phyloP scores from a whole-genome alignment of 805 yeast genomes.

The Candida germanica region DNA sequence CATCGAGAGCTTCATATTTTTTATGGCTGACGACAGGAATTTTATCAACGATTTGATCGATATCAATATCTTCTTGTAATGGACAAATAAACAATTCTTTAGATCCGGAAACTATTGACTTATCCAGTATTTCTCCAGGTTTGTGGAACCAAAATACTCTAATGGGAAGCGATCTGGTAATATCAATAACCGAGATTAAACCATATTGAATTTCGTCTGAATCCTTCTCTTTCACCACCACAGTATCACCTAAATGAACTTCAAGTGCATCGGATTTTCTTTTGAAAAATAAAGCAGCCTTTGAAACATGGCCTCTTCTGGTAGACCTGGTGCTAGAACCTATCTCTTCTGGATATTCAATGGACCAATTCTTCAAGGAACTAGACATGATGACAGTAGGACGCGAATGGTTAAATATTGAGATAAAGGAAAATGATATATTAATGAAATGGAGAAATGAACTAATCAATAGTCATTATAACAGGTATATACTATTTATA shows the following conservation, averaged over 20 bases:
- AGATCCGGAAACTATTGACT: too few species aligned
- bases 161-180: constrained; percentile 15
- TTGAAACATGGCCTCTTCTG: not conserved
- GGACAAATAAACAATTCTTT: constrained; percentile 58
- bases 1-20: constrained; percentile 27
- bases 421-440: too few species aligned
- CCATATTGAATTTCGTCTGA: constrained; percentile 12
- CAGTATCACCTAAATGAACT: constrained; percentile 51
- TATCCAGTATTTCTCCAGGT: constrained; percentile 34
- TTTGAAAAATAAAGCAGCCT: constrained; percentile 3
- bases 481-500: constrained; percentile 37
- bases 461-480: too few species aligned
- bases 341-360: too few species aligned
- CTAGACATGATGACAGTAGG: too few species aligned
- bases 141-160: constrained; percentile 48
- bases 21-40: constrained; percentile 42
- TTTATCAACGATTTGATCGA: constrained; percentile 35
- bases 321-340: not conserved
- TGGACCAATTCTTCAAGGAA: too few species aligned
- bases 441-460: too few species aligned
- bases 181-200: not conserved
- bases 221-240: constrained; percentile 38
- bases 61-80: constrained; percentile 40
- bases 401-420: too few species aligned
- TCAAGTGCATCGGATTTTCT: constrained; percentile 47